Evolutionary conservation across 345 rosid genomes (phyloP), one percentile per base, ranked within the genome.

Genomic region (Psidium friedrichsthalianum): DNA sequence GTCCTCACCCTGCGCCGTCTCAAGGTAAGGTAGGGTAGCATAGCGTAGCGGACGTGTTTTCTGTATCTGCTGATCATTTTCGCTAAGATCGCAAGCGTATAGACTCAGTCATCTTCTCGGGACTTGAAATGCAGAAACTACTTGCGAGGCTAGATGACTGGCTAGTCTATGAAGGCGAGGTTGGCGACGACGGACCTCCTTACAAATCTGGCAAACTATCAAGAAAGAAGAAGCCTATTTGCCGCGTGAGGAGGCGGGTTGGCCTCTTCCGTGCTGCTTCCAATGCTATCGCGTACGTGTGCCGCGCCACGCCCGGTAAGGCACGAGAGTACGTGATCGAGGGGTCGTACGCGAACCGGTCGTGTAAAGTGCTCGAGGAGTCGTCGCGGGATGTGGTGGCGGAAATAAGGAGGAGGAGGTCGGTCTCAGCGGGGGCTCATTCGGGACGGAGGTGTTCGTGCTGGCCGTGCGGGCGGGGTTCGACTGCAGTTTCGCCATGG

Each of bases 401-500:
- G 13, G 98, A 93, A 91, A 91, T 95, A 81, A 93, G 87, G 93
- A 89, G 92, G 88, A 97, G 90, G 92, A 92, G 76, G 94, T 87
- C 7, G 84, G 51, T 4, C 61, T 81, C 9, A 89, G 85, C 25
- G 93, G 99, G 15, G 85, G 89, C 80, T 91, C 93, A 54, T 92
- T 93, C 47, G 98, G 97, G 47, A 74, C 82, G 8, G 98, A 95
- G 74, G 96, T 97, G 87, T 97, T 97, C 86, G 84, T 88, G 86
- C 86, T 95, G 90, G 88, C 87, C 52, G 95, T 95, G 61, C 87
- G 87, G 83, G 86, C 92, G 8, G 94, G 90, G 29, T 91, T 94
- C 85, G 93, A 94, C 87, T 84, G 92, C 84, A 92, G 93, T 18
- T 92, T 94, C 78, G 98, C 98, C 5, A 96, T 95, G 99, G 93